phyloP scores from a whole-genome alignment of 208 protist genomes.

The Crithidia brevicula region DNA sequence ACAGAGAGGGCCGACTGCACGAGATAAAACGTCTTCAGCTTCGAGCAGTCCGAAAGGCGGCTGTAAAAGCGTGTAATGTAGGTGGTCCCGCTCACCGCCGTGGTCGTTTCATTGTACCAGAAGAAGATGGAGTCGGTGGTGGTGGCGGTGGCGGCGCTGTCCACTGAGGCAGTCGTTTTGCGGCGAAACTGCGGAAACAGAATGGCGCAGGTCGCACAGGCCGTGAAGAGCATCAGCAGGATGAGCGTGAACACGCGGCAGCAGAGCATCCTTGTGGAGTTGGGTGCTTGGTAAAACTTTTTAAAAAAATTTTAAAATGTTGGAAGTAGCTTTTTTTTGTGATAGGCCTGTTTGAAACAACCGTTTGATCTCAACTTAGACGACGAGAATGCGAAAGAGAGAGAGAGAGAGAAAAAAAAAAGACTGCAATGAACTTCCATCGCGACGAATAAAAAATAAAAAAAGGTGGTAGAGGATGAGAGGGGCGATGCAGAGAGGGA shows the following conservation, averaged over 20 bases:
- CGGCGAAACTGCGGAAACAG: slow-evolving; percentile 23
- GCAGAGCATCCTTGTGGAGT: slow-evolving; percentile 15
- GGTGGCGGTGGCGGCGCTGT: neutral
- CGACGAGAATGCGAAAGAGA: too few relatives aligned
- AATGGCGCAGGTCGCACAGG: slow-evolving; percentile 18
- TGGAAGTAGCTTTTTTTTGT: too few relatives aligned
- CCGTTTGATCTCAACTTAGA: too few relatives aligned
- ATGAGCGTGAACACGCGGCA: slow-evolving; percentile 19
- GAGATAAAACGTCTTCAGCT: slow-evolving; percentile 1
- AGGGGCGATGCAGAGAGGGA: too few relatives aligned
- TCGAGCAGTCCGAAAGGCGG: neutral
- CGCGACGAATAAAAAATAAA: too few relatives aligned
- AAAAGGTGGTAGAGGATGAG: too few relatives aligned
- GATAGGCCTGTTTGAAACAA: too few relatives aligned
- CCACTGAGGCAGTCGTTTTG: neutral
- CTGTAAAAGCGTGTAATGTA: slow-evolving; percentile 10
- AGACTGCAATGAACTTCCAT: too few relatives aligned
- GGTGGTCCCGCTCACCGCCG: neutral
- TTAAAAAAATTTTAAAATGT: too few relatives aligned
- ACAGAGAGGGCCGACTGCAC: slow-evolving; percentile 7
- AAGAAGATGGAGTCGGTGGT: slow-evolving; percentile 11
- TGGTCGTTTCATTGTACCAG: slow-evolving; percentile 10
- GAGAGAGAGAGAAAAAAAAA: too few relatives aligned
- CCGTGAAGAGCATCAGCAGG: slow-evolving; percentile 23
- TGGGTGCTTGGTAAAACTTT: too few relatives aligned